Percentiles rank a stretch among this genome's conserved stretches.
Conservation (phyloP, 2,329 filamentous ascomycete species). For the Pyrenochaeta sp. region DNA sequence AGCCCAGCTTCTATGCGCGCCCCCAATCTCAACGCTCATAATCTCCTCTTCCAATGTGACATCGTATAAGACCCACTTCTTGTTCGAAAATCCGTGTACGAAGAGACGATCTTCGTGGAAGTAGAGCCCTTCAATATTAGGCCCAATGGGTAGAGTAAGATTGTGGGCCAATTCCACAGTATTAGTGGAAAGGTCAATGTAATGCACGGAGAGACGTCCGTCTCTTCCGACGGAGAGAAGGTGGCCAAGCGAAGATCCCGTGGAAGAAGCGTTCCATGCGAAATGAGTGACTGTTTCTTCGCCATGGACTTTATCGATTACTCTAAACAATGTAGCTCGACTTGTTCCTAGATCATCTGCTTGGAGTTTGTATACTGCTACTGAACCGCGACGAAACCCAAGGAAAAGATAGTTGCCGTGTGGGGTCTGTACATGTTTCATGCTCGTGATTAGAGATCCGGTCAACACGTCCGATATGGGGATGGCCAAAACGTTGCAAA, state of each 20-base stretch:
- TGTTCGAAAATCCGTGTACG: conserved; percentile 82
- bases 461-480: conserved; percentile 43
- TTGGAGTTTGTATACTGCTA: conserved; percentile 58
- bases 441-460: conserved; percentile 63
- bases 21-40: conserved; percentile 80
- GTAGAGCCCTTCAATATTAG: conserved; percentile 77
- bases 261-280: conserved; percentile 44
- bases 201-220: conserved; percentile 75
- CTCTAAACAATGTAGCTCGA: conserved; percentile 16
- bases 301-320: conserved; percentile 53
- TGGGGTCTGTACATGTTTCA: conserved; percentile 41
- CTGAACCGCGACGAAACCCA: conserved; percentile 64
- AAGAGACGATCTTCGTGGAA: conserved; percentile 66
- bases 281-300: conserved; percentile 76
- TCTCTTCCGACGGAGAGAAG: conserved; percentile 80
- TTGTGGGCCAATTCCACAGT: conserved; percentile 67
- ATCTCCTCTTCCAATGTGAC: conserved; percentile 74
- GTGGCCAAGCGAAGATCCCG: conserved; percentile 49
- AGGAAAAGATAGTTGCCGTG: conserved; percentile 53
- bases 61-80: conserved; percentile 83
- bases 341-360: not conserved
- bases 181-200: conserved; percentile 35
- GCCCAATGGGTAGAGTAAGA: conserved; percentile 74
- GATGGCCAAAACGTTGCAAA: conserved; percentile 16
- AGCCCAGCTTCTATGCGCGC: conserved; percentile 80